A percentile compares a stretch with the other conserved stretches of the same genome.
These are phyloP conservation scores for Pyrenochaeta sp. DNA, from an alignment of 2,329 filamentous ascomycete species.

Conservation along the genomic window DNA sequence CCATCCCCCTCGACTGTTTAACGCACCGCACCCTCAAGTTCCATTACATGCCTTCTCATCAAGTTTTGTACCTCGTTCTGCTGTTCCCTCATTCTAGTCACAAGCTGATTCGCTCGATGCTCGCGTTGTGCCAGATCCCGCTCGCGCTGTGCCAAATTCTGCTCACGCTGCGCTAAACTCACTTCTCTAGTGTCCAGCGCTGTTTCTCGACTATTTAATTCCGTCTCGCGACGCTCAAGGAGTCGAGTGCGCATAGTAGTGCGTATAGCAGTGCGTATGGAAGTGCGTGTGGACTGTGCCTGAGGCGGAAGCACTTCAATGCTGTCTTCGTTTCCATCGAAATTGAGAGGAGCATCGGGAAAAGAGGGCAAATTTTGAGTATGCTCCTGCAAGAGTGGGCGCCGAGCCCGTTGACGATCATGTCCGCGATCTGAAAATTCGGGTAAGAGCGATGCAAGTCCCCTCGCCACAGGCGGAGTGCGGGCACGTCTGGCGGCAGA, in stretches of 20 bases:
- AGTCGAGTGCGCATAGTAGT: background rate
- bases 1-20: background rate
- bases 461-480: background rate
- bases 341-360: too few relatives aligned
- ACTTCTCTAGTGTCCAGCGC: background rate
- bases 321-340: background rate
- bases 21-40: background rate
- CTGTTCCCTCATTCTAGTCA: slow-evolving; percentile 3
- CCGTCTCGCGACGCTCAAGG: background rate
- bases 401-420: background rate
- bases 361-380: background rate
- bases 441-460: background rate
- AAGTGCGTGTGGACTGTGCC: background rate
- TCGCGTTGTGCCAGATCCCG: background rate
- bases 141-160: background rate
- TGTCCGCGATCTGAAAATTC: too few relatives aligned
- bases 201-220: background rate
- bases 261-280: too few relatives aligned
- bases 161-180: too few relatives aligned
- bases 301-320: background rate
- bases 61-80: slow-evolving; percentile 8
- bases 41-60: slow-evolving; percentile 5
- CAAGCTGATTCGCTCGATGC: background rate
- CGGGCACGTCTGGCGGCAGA: background rate
- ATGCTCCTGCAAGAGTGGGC: background rate